A percentile compares a stretch with the other conserved stretches of the same genome.
phyloP scores from a whole-genome alignment of 164 flowering plant genomes.

The Piper longum region DNA sequence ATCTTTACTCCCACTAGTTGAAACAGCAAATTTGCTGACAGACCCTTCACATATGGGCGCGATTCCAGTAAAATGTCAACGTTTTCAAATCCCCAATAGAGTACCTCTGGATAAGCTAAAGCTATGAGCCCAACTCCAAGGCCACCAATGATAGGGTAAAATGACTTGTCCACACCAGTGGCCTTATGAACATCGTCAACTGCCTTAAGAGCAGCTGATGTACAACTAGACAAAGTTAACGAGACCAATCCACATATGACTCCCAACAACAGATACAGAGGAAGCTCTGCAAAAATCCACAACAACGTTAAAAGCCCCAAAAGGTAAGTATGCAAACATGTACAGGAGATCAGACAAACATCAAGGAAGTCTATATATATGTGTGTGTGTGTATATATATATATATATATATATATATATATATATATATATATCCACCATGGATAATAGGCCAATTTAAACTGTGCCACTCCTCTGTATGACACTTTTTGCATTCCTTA shows the following conservation, averaged over 20 bases:
- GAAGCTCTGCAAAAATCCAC: slow-evolving; percentile 59
- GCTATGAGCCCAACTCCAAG: slow-evolving; percentile 71
- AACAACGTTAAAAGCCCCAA: not conserved
- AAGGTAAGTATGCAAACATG: too few relatives aligned
- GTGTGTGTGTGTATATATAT: too few relatives aligned
- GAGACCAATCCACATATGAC: slow-evolving; percentile 79
- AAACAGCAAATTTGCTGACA: slow-evolving; percentile 52
- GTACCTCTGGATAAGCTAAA: slow-evolving; percentile 80
- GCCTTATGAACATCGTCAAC: slow-evolving; percentile 33
- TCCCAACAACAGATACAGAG: slow-evolving; percentile 86
- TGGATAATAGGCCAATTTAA: too few relatives aligned
- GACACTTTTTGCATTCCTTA: too few relatives aligned
- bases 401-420: too few relatives aligned
- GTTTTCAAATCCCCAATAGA: slow-evolving; percentile 92
- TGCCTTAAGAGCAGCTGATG: slow-evolving; percentile 35
- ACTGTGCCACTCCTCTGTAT: too few relatives aligned
- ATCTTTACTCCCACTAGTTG: slow-evolving; percentile 77
- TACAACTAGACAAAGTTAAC: slow-evolving; percentile 50
- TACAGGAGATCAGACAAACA: not conserved
- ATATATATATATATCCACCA: too few relatives aligned
- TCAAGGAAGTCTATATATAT: too few relatives aligned
- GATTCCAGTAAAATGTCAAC: slow-evolving; percentile 82
- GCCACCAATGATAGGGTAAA: slow-evolving; percentile 66
- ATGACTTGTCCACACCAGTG: slow-evolving; percentile 42
- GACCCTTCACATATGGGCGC: slow-evolving; percentile 52